A percentile compares a stretch with the other conserved stretches of the same genome.
Conservation (phyloP, 2,329 filamentous ascomycete genomes). For the Talaromyces sp. region DNA sequence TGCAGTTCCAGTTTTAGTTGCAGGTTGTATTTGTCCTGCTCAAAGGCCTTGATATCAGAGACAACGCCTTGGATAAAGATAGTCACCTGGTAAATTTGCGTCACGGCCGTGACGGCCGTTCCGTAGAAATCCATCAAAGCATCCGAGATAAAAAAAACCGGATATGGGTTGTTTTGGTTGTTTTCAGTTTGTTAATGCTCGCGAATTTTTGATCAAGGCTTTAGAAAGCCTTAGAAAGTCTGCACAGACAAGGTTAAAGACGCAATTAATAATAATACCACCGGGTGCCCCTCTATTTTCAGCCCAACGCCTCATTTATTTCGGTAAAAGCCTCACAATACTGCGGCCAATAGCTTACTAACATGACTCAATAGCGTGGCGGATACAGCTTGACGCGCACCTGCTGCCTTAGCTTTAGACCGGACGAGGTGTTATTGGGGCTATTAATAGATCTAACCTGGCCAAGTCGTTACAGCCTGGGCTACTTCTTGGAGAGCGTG, state of each 20-base stretch:
- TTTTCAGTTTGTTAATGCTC: background rate
- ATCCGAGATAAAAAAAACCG: background rate
- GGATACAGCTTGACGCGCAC: too few species aligned
- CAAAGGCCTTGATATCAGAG: constrained; percentile 21
- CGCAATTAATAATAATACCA: background rate
- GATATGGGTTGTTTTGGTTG: background rate
- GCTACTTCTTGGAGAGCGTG: too few species aligned
- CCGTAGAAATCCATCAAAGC: constrained; percentile 22
- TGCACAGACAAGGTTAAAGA: background rate
- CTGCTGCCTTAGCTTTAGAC: too few species aligned
- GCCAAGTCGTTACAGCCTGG: too few species aligned
- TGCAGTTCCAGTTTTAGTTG: constrained; percentile 20
- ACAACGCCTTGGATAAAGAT: constrained; percentile 26
- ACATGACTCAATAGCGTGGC: too few species aligned
- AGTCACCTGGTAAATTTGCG: constrained; percentile 22
- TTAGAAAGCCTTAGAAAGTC: background rate
- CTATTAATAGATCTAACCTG: too few species aligned
- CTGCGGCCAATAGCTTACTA: too few species aligned
- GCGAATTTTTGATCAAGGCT: too few species aligned
- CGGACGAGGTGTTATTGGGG: too few species aligned
- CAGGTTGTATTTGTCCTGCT: constrained; percentile 20
- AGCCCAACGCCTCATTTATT: background rate
- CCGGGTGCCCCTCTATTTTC: background rate
- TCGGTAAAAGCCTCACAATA: background rate
- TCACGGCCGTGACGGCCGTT: constrained; percentile 21